These are phyloP conservation scores for Neopestalotiopsis sp. DNA, from an alignment of 2,329 filamentous ascomycete species.

Conservation along the genomic window DNA sequence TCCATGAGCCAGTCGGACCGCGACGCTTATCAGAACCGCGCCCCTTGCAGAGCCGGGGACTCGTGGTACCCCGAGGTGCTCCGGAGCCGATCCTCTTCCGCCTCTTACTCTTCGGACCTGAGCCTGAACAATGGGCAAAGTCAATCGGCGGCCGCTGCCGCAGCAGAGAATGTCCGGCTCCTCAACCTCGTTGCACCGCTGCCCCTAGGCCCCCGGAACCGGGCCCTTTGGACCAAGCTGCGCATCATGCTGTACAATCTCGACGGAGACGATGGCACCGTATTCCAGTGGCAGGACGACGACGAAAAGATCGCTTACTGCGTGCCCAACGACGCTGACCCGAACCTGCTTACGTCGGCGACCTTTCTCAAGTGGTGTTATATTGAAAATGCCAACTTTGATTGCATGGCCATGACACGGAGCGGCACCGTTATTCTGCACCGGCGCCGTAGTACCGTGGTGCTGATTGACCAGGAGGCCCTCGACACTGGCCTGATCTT, in stretches of 20 bases:
- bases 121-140: too few relatives aligned
- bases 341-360: not conserved
- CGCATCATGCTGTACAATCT: slow-evolving; percentile 9
- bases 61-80: slow-evolving; percentile 4
- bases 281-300: slow-evolving; percentile 4
- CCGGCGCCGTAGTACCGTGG: not conserved
- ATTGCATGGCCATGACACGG: slow-evolving; percentile 8
- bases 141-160: not conserved
- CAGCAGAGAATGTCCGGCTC: not conserved
- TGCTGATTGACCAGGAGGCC: slow-evolving; percentile 4
- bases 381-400: slow-evolving; percentile 7
- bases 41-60: slow-evolving; percentile 4
- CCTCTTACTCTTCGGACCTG: too few relatives aligned
- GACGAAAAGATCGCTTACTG: not conserved
- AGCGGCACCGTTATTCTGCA: not conserved
- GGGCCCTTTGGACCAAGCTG: slow-evolving; percentile 9
- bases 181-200: not conserved
- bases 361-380: slow-evolving; percentile 6
- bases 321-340: not conserved
- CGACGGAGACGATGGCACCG: slow-evolving; percentile 1
- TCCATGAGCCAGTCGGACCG: slow-evolving; percentile 8
- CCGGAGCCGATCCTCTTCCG: too few relatives aligned
- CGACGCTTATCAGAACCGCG: slow-evolving; percentile 10
- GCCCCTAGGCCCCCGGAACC: not conserved
- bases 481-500: slow-evolving; percentile 7